These are phyloP conservation scores for Termitomyces sp. DNA, from an alignment of 768 basidiomycete genomes.

Conservation along the genomic window DNA sequence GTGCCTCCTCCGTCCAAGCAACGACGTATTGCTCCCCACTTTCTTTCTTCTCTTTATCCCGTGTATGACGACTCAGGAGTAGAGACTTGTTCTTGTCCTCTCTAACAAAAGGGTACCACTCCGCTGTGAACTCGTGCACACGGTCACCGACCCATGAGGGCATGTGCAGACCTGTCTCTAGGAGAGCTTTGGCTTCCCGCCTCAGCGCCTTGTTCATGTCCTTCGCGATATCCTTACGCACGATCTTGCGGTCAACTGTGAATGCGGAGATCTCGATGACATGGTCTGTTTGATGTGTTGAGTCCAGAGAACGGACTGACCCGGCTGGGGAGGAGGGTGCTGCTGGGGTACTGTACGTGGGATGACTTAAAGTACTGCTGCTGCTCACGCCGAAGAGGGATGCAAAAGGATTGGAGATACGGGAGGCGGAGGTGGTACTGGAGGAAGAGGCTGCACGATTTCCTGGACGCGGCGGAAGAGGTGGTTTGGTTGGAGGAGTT, in stretches of 20 bases:
- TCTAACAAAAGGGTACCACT: constrained; percentile 55
- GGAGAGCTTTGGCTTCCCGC: constrained; percentile 46
- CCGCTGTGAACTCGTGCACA: constrained; percentile 47
- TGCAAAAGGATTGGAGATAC: constrained; percentile 72
- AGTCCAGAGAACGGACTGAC: constrained; percentile 27
- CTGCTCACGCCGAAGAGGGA: constrained; percentile 59
- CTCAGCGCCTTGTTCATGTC: constrained; percentile 49
- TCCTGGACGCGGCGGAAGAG: constrained; percentile 34
- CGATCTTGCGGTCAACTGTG: constrained; percentile 48
- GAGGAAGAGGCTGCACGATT: constrained; percentile 18
- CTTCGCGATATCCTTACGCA: constrained; percentile 47
- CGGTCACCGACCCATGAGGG: constrained; percentile 59
- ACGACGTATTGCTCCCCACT: constrained; percentile 29
- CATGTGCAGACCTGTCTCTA: constrained; percentile 28
- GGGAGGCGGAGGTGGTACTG: constrained; percentile 23
- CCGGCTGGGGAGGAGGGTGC: constrained; percentile 25
- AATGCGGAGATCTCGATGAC: constrained; percentile 56
- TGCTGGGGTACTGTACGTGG: constrained; percentile 22
- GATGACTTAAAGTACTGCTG: constrained; percentile 22
- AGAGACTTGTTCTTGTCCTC: constrained; percentile 9
- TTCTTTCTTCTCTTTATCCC: constrained; percentile 21
- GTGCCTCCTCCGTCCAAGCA: constrained; percentile 37
- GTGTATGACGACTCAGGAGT: constrained; percentile 4
- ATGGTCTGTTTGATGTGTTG: constrained; percentile 23
- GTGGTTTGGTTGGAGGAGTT: constrained; percentile 24